Evolutionary conservation across 495 filamentous ascomycete genomes (phyloP).

Genomic region (Penicillium crystallinum): DNA sequence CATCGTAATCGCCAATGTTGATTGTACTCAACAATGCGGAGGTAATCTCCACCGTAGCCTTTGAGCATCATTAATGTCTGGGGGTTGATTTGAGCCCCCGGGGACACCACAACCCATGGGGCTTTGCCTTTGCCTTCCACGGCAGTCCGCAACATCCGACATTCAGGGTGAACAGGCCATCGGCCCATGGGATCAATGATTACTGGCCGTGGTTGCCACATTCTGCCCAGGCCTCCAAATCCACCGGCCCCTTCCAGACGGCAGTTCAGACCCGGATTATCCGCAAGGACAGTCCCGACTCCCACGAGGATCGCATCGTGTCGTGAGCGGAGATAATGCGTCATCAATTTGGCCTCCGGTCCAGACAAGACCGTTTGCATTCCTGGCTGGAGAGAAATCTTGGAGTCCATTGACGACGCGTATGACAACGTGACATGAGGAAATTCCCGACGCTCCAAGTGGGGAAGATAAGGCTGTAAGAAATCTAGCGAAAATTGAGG

Average conservation of each 20-base stretch:
- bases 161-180: slow-evolving; percentile 57
- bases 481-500: slow-evolving; percentile 42
- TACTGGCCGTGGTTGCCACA: slow-evolving; percentile 69
- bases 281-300: slow-evolving; percentile 73
- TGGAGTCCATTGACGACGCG: slow-evolving; percentile 82
- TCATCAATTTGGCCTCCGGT: slow-evolving; percentile 78
- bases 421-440: slow-evolving; percentile 74
- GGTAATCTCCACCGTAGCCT: slow-evolving; percentile 45
- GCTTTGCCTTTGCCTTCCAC: slow-evolving; percentile 62
- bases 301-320: slow-evolving; percentile 86
- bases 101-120: slow-evolving; percentile 61
- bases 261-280: slow-evolving; percentile 81
- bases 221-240: slow-evolving; percentile 47
- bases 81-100: slow-evolving; percentile 44
- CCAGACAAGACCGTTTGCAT: slow-evolving; percentile 76
- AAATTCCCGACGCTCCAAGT: slow-evolving; percentile 25
- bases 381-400: slow-evolving; percentile 68
- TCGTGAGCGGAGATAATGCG: slow-evolving; percentile 75
- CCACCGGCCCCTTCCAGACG: slow-evolving; percentile 56
- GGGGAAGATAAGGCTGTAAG: slow-evolving; percentile 44
- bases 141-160: slow-evolving; percentile 60
- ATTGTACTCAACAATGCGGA: slow-evolving; percentile 46
- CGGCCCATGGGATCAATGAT: slow-evolving; percentile 68
- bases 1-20: slow-evolving; percentile 52
- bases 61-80: slow-evolving; percentile 43